phyloP scores from a whole-genome alignment of 805 yeast species.

The Priceomyces fermenticarens region DNA sequence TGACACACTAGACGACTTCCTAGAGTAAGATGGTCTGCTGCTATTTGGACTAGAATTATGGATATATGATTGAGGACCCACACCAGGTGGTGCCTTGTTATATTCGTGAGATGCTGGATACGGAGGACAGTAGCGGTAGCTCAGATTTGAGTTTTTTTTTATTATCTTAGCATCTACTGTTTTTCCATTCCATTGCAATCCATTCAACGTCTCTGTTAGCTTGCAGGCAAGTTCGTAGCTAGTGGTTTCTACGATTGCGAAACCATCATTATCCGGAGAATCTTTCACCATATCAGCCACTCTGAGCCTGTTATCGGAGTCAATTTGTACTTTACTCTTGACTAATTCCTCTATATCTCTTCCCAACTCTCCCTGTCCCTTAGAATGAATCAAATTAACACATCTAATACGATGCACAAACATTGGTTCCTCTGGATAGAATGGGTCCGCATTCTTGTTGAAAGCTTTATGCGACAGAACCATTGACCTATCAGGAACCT shows the following conservation, averaged over 20 bases:
- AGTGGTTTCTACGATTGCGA: constrained; percentile 6
- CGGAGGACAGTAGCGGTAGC: constrained; percentile 4
- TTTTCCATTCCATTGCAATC: constrained; percentile 21
- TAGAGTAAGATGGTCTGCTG: constrained; percentile 8
- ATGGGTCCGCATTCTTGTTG: constrained; percentile 21
- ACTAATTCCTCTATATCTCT: constrained; percentile 15
- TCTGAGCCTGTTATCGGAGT: constrained; percentile 2
- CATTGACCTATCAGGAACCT: background rate
- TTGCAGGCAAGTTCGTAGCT: constrained; percentile 2
- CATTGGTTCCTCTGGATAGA: constrained; percentile 13
- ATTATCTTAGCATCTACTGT: constrained; percentile 14
- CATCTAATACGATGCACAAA: constrained; percentile 5
- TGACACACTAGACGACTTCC: constrained; percentile 12
- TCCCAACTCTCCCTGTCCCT: constrained; percentile 7
- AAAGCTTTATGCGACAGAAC: constrained; percentile 3
- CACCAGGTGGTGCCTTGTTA: constrained; percentile 1
- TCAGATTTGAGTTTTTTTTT: background rate
- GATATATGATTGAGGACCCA: constrained; percentile 1
- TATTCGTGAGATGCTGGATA: constrained; percentile 5
- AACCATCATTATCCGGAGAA: constrained; percentile 4
- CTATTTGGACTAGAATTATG: constrained; percentile 6
- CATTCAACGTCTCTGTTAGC: constrained; percentile 17
- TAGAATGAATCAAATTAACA: constrained; percentile 12
- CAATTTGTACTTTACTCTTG: constrained; percentile 8
- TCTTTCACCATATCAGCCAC: constrained; percentile 6